Evolutionary conservation across 768 basidiomycete species (phyloP).

Genomic region (Russula compacta): DNA sequence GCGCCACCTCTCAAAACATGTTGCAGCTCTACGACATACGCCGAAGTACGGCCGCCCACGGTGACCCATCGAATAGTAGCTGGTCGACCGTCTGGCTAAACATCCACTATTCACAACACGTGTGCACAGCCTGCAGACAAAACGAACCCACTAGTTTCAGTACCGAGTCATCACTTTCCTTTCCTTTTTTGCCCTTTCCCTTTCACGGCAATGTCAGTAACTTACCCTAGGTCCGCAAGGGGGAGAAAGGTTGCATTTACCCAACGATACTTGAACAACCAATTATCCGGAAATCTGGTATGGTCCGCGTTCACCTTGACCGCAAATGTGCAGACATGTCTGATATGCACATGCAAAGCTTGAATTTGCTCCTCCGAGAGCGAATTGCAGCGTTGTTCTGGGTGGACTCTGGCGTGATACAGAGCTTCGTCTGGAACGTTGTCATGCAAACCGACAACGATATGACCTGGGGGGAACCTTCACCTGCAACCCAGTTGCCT

Average conservation of each 20-base stretch:
- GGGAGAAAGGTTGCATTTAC: constrained; percentile 27
- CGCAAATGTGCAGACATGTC: constrained; percentile 48
- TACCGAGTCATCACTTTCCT: constrained; percentile 18
- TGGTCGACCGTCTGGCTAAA: constrained; percentile 55
- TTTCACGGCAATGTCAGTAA: constrained; percentile 22
- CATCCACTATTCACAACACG: background rate
- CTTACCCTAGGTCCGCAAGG: background rate
- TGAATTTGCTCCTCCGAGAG: constrained; percentile 41
- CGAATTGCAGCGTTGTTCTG: constrained; percentile 54
- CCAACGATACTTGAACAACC: constrained; percentile 66
- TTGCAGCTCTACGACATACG: constrained; percentile 60
- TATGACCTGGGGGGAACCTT: background rate
- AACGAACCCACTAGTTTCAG: constrained; percentile 37
- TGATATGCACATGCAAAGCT: constrained; percentile 43
- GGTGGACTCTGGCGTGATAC: constrained; percentile 66
- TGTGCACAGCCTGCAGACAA: background rate
- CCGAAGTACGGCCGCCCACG: constrained; percentile 71
- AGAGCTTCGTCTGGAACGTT: constrained; percentile 50
- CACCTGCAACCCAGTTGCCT: constrained; percentile 77
- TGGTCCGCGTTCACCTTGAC: constrained; percentile 66
- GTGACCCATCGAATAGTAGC: constrained; percentile 69
- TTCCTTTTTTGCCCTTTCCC: constrained; percentile 52
- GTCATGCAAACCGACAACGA: background rate
- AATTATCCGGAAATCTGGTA: constrained; percentile 52
- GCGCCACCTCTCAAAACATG: constrained; percentile 17